Base-by-base conservation (phyloP, 352 stramenopile genomes). In the Phytophthora pluvialis region DNA sequence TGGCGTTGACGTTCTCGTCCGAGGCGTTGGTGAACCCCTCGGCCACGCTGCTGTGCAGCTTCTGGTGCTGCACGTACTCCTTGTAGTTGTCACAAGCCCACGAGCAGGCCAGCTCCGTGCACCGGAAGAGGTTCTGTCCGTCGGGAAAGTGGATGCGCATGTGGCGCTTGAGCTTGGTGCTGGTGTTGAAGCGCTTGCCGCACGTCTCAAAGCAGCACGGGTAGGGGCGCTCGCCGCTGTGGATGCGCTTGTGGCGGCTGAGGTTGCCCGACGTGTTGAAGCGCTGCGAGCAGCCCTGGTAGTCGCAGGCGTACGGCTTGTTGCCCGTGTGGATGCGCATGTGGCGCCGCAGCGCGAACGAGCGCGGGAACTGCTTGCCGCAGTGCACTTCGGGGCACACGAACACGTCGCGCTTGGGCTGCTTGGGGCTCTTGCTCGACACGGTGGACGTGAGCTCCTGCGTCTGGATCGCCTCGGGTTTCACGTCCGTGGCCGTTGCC, bases 191-290 rank as follows among this genome's bases (percentile, higher is more conserved):
- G 36, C 81, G 77, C 67, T 96, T 96, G 64, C 78, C 82, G 69
- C 88, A 96, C 7, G 63, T 88, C 7, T 81, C 64, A 36, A 91
- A 91, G 45, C 86, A 81, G 44, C 88, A 96, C 33, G 82, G 81
- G 65, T 94, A 96, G 21, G 88, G 88, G 4, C 86, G 76, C 58
- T 93, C 88, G 45, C 88, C 88, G 42, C 78, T 92, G 70, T 96
- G 88, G 64, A 94, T 96, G 66, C 87, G 86, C 61, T 94, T 94
- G 73, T 96, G 88, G 49, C 88, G 84, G 55, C 84, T 94, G 9
- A 96, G 55, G 64, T 96, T 96, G 11, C 88, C 88, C 8, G 88
- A 96, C 69, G 88, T 96, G 67, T 93, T 94, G 72, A 96, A 96
- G 11, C 86, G 76, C 60, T 93, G 82, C 40, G 72, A 36, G 65